Evolutionary conservation across 2,329 filamentous ascomycete species (phyloP).

Genomic region (Sporothrix humicola): DNA sequence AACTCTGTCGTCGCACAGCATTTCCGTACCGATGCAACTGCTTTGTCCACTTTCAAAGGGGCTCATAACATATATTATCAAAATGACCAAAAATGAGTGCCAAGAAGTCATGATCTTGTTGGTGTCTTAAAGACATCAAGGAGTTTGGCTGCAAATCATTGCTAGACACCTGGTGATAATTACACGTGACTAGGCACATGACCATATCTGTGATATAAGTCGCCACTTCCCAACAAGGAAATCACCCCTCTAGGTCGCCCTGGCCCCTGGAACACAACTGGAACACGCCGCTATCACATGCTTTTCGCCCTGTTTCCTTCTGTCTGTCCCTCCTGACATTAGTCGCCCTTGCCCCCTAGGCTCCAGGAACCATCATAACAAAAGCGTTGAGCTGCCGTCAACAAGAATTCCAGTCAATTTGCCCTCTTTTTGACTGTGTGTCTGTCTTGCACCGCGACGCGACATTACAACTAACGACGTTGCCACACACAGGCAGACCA

Average conservation of each 20-base stretch:
- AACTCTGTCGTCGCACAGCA: not conserved
- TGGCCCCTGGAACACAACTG: conserved; percentile 16
- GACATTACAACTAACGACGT: no score
- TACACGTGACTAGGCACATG: not conserved
- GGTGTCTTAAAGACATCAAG: not conserved
- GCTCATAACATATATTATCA: not conserved
- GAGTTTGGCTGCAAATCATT: not conserved
- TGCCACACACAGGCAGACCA: not conserved
- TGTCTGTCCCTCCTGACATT: not conserved
- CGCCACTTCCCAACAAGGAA: conserved; percentile 25
- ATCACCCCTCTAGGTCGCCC: not conserved
- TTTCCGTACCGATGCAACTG: not conserved
- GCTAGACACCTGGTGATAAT: not conserved
- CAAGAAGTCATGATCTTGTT: not conserved
- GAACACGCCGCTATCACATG: conserved; percentile 27
- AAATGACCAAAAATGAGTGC: not conserved
- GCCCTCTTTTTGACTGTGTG: not conserved
- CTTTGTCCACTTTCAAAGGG: not conserved
- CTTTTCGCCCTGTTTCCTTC: not conserved
- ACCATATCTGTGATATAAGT: not conserved
- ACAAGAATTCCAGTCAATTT: conserved; percentile 18
- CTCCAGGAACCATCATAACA: conserved; percentile 8
- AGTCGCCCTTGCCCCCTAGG: conserved; percentile 15
- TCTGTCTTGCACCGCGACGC: conserved; percentile 5
- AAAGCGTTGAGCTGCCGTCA: conserved; percentile 17